Evolutionary conservation across 140 eudicot genomes (phyloP), one percentile per base, ranked within the genome.

Genomic region (Flaveria floridana): DNA sequence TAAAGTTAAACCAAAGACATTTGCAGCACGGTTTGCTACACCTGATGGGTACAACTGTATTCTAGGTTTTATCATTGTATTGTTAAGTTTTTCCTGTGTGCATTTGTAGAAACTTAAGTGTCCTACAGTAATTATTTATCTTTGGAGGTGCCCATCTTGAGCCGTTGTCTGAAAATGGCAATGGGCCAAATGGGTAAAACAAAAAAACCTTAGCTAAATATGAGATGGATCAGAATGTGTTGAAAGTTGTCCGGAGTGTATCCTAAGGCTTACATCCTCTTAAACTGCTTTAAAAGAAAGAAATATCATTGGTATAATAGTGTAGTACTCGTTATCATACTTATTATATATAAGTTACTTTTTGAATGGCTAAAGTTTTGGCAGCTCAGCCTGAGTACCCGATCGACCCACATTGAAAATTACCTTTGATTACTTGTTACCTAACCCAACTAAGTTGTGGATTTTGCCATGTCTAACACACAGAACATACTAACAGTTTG

Each of bases 1-100:
- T 79, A 95, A 87, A 85, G 99, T 85, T 50, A 95, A 95, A 85
- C 90, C 99, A 56, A 95, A 84, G 90, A 86, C 80, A 57, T 95
- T 80, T 58, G 97, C 97, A 8, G 99, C 97, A 70, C 95, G 95
- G 39, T 91, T 95, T 84, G 85, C 96, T 41, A 85, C 99, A 65
- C 67, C 96, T 51, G 99, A 95, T 85, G 97, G 99, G 99, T 95
- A 95, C 83, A 66, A 2, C 44, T 62, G 7, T 73, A 56, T 15
- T 62, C 20, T 13, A 46, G 46, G 18, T 76, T 80, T 63, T 53
- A 42, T 51, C 70, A 48, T 82, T 68, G 37, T 52, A 46, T 84
- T 61, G 13, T 73, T 23, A 12, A 48, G 53, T 37, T 13, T 65
- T 12, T 20, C 67, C 18, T 13, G 11, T 52, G 46, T 46, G 71